Evolutionary conservation across 148 eudicot genomes (phyloP), one percentile per base, ranked within the genome.

Genomic region (Agrostemma githago): DNA sequence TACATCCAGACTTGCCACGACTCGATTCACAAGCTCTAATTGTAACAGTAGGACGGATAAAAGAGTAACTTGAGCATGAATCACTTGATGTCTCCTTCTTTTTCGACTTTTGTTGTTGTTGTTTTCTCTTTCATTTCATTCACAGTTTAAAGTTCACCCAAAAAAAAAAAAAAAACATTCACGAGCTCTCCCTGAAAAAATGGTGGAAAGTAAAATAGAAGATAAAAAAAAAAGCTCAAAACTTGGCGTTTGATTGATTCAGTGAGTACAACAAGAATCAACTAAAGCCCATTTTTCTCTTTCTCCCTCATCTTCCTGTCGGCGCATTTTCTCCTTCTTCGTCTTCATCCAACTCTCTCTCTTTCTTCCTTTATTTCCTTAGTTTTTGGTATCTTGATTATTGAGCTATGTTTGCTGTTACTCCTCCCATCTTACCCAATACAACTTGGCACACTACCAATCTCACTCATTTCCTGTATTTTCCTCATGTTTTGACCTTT

Each of bases 141-240:
- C 34, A 26, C 34, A 26, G 34, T 26, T 26, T 26, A 26, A 26
- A 26, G 34, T 26, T 26, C 34, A 26, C 34, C n/a, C n/a, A 48
- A 60, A 60, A 1, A 0, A 14, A 46, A 42, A 72, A 76, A 76
- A 76, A 62, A 73, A 68, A 60, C 68, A 37, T 72, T 88, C 89
- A 85, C 91, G 84, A 85, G 87, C 78, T 72, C 77, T 75, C 75
- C 73, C 78, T 87, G 84, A 70, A 75, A 82, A 82, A 74, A 83
- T 74, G 83, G 79, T 74, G 84, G 80, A 78, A 81, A 72, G 80
- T 60, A 56, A 40, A 63, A 21, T 12, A 37, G 14, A 5, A 59
- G 20, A 60, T 21, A 6, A 44, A 65, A 61, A 19, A 48, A 48
- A 74, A 75, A 74, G 68, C 74, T 60, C 37, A 62, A 62, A 65